Base-by-base conservation (phyloP, 1,139 yeast species). In the Zygosaccharomyces sapae region DNA sequence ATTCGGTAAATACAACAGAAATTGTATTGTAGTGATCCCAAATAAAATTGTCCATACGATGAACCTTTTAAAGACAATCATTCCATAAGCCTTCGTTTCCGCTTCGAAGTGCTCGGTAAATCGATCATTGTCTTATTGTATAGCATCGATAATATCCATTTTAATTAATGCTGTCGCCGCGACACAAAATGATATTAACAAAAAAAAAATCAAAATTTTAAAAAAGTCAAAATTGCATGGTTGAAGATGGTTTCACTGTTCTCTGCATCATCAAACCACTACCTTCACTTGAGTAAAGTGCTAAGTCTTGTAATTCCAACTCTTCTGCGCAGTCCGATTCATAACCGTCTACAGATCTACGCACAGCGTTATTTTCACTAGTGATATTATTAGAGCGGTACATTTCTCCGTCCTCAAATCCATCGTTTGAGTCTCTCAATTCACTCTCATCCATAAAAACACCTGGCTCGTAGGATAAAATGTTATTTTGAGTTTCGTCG, bases 1-100 rank as follows among this genome's bases (percentile, higher is more conserved):
- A 16, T 59, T 58, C 1, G 71, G 68, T 13, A 67, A 46, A 34
- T 61, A 62, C 2, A 62, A 49, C 7, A 59, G 43, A 27, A 59
- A 44, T 31, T 61, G 61, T 13, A 55, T 41, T 10, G 53, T 29
- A 5, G 57, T 43, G 5, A 58, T 30, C 13, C 44, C 39, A 27
- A 52, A 42, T 13, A 56, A 30, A 4, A 51, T 40, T 5, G 45
- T 41, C 57, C 57, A 56, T 10, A 56, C 43, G 10, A 57, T 43
- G 13, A 55, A 50, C 24, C 54, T 48, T 40, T 47, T 52, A 31
- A 48, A 41, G 27, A 53, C 31, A 7, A 44, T n/a, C 52, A 49
- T 49, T n/a, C 13, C 31, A 9, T 9, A 24, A 18, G n/a, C 19
- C n/a, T 27, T 10, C 3, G 10, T 27, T 27, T 5, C n/a, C 31